Conservation (phyloP, 192 early-diverging fungal species). For the Dimargaris cristalligena region DNA sequence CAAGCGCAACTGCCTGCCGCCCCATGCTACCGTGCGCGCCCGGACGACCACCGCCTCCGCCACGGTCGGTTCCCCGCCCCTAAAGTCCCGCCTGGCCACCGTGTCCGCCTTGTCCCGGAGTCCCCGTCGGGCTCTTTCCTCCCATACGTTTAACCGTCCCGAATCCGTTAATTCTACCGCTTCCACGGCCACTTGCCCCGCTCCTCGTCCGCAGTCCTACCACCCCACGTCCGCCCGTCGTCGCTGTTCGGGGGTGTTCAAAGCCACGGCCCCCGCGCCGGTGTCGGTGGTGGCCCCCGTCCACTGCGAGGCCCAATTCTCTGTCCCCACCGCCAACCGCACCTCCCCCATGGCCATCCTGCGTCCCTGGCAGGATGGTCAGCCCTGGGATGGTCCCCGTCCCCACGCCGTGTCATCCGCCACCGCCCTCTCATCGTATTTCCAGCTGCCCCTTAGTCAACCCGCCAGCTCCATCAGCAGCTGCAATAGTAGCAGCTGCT, state of each 20-base stretch:
- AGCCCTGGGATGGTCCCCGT: neutral
- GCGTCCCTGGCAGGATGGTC: neutral
- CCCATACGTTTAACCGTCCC: too few relatives aligned
- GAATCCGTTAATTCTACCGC: too few relatives aligned
- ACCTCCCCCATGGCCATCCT: neutral
- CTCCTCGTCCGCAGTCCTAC: neutral
- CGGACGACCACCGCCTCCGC: neutral
- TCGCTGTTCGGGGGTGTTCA: constrained; percentile 1
- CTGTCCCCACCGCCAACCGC: neutral
- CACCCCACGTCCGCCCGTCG: neutral
- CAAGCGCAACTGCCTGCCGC: neutral
- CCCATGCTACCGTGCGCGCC: neutral
- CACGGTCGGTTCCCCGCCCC: neutral
- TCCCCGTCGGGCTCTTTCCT: too few relatives aligned
- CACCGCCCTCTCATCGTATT: neutral
- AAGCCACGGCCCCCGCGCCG: neutral
- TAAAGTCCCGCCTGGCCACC: neutral
- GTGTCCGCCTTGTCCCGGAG: neutral
- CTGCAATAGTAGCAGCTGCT: neutral
- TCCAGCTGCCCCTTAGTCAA: neutral
- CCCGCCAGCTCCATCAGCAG: neutral
- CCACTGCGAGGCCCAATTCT: neutral
- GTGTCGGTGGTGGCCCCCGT: neutral
- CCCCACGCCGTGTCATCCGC: too few relatives aligned
- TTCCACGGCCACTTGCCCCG: neutral